Base-by-base conservation (phyloP, 768 basidiomycete species). In the Lentinula edodes region DNA sequence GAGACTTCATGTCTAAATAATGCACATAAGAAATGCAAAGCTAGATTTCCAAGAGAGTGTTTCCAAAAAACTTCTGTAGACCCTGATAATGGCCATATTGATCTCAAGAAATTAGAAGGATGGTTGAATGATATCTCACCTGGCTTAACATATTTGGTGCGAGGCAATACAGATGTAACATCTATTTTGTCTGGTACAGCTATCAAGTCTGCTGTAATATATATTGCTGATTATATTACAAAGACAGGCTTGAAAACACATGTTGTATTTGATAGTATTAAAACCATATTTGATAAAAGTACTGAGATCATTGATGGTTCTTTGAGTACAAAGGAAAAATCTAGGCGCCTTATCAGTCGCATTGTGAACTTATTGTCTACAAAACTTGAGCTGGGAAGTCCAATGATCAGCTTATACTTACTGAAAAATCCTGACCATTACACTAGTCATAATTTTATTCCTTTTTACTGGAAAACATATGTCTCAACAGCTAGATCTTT, bases 211-310 rank as follows among this genome's bases (percentile, higher is more conserved):
- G 68, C 76, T 2, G 61, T 78, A 0, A 65, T 71, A 28, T 79
- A 79, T 67, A 69, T 78, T 0, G 70, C 78, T 5, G 77, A 81
- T 39, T 82, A 82, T 64, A 70, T 80, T 0, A 78, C 76, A 0
- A 82, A 82, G 63, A 50, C 67, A 0, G 46, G 65, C 1, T 62
- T 82, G 10, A 80, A 78, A 51, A 77, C 74, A 0, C 69, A 76
- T 23, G 2, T 23, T 23, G 23, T 23, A 23, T 23, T 23, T 23
- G 23, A 23, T 23, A 23, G 23, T 23, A 63, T 75, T 0, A 60
- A 62, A 12, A 59, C 67, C 12, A 61, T 74, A 0, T 70, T 73
- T 52, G 62, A 68, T 0, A 69, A 69, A 35, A 65, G 72, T 52
- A 16, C 62, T 16, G 68, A 74, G 18, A 58, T 70, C 9, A 20